phyloP scores from a whole-genome alignment of 1,139 yeast species.

The Taiozyma sp. region DNA sequence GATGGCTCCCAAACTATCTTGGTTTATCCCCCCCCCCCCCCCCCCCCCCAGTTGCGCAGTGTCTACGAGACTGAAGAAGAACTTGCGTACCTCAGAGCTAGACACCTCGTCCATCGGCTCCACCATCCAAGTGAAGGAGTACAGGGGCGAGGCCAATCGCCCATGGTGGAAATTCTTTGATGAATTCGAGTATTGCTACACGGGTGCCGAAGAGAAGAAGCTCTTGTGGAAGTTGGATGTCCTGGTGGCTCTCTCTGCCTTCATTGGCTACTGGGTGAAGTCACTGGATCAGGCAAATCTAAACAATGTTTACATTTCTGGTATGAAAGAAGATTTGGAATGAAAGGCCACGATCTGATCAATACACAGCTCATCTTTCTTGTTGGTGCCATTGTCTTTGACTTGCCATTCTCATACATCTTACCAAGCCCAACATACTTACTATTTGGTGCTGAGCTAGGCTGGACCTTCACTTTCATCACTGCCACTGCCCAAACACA shows the following conservation, averaged over 20 bases:
- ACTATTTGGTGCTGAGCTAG: conserved; percentile 39
- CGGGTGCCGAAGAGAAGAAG: conserved; percentile 46
- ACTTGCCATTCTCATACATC: conserved; percentile 36
- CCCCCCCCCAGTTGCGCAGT: not conserved
- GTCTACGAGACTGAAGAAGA: not conserved
- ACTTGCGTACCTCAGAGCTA: not conserved
- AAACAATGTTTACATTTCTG: conserved; percentile 60
- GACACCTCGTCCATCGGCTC: not conserved
- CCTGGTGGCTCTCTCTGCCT: conserved; percentile 44
- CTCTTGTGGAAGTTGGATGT: not conserved
- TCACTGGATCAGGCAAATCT: conserved; percentile 27
- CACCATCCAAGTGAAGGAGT: conserved; percentile 30
- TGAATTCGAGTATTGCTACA: no score
- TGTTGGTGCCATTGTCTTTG: conserved; percentile 57
- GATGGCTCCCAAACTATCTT: not conserved
- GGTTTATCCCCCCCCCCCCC: not conserved
- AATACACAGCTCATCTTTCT: conserved; percentile 52
- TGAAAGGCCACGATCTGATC: conserved; percentile 61
- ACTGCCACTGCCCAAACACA: conserved; percentile 21
- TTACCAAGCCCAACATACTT: conserved; percentile 45
- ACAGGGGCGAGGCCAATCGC: conserved; percentile 57
- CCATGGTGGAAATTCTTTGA: conserved; percentile 62
- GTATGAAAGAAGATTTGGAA: conserved; percentile 52
- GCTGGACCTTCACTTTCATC: conserved; percentile 27
- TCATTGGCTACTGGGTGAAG: conserved; percentile 66